Percentiles rank a stretch among this genome's conserved stretches.
Evolutionary conservation across 2,329 filamentous ascomycete genomes (phyloP).

Genomic region (Diplodia seriata): DNA sequence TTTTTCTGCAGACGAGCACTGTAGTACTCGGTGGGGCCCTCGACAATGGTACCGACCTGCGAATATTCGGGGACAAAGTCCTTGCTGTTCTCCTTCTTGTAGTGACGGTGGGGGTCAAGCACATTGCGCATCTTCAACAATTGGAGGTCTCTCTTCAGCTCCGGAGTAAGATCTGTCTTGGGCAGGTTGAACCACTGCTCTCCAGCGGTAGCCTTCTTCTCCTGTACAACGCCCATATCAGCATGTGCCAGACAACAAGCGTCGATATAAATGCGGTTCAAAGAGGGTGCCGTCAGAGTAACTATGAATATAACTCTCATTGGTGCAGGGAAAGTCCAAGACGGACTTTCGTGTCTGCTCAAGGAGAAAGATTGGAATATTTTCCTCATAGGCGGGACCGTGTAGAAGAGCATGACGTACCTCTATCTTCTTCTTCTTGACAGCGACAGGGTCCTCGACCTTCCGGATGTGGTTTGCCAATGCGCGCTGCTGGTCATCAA

Average conservation of each 20-base stretch:
- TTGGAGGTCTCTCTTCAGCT: constrained; percentile 88
- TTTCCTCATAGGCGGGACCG: constrained; percentile 72
- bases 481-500: constrained; percentile 56
- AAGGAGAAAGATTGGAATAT: constrained; percentile 71
- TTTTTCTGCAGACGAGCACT: constrained; percentile 82
- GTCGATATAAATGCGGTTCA: background rate
- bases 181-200: constrained; percentile 87
- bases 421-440: constrained; percentile 57
- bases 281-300: constrained; percentile 67
- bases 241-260: constrained; percentile 17
- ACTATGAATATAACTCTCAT: constrained; percentile 77
- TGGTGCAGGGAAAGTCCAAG: constrained; percentile 77
- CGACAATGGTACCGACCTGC: constrained; percentile 85
- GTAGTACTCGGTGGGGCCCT: constrained; percentile 88
- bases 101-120: constrained; percentile 86
- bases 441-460: constrained; percentile 60
- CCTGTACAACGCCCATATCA: constrained; percentile 44
- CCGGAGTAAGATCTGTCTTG: constrained; percentile 79
- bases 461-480: constrained; percentile 58
- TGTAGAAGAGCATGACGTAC: constrained; percentile 50
- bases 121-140: constrained; percentile 87
- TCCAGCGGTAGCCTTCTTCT: constrained; percentile 73
- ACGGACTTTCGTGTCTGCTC: constrained; percentile 79
- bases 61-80: constrained; percentile 79
- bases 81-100: constrained; percentile 83